Base-by-base conservation (phyloP, 2,329 filamentous ascomycete genomes). In the Alternaria brassicae region DNA sequence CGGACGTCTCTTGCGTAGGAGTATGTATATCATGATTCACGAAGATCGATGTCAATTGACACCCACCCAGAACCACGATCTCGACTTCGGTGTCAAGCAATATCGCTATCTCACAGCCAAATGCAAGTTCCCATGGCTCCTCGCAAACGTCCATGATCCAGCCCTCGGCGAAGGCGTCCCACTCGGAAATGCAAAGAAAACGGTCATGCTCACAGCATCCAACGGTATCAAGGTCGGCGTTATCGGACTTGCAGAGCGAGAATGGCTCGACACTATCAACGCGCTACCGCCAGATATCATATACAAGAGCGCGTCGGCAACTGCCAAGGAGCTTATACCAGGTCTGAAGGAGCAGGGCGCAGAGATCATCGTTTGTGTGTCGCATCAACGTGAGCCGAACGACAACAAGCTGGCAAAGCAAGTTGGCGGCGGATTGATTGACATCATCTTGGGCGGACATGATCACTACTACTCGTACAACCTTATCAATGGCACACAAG, bases 261-360 rank as follows among this genome's bases (percentile, higher is more conserved):
- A 96, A 76, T 96, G 92, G 87, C 85, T 97, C 12, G 92, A 89
- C 60, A 96, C 92, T 0, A 93, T 97, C 78, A 97, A 96, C 78
- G 87, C 87, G 12, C 81, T 97, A 8, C 93, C 93, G 0, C 92
- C 93, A 0, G 84, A 92, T 67, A 83, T 97, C 53, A 87, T 92
- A 66, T 97, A 95, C 82, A 88, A 88, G 72, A 93, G 91, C 8
- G 91, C 92, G 4, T 89, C 85, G 6, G 85, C 86, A 55, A 92
- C 91, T 1, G 93, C 92, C 3, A 88, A 85, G 69, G 88, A 93
- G 72, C 82, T 96, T 1, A 87, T 92, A 0, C 91, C 92, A 0
- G 78, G 85, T 53, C 81, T 97, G 50, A 86, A 91, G 41, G 86
- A 86, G 47, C 85, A 93, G 71, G 93, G 93, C 1, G 92, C 91